These are phyloP conservation scores for Fusarium torulosum DNA, from an alignment of 2,329 filamentous ascomycete species.

Conservation along the genomic window DNA sequence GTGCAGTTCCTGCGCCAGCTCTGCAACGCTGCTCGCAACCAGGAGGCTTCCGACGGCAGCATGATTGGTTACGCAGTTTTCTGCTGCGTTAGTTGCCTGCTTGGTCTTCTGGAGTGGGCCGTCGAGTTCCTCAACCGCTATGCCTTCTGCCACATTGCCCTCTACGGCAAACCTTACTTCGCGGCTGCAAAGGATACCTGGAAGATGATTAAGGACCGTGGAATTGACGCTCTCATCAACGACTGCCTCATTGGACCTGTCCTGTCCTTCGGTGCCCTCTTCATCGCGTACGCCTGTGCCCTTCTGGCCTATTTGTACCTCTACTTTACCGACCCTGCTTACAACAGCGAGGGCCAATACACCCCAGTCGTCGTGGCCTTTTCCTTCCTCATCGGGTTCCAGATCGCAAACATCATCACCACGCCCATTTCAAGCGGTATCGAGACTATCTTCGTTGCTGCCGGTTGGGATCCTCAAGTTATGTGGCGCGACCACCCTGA, in stretches of 20 bases:
- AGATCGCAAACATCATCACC: slow-evolving; percentile 90
- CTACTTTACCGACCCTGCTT: slow-evolving; percentile 81
- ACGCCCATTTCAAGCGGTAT: slow-evolving; percentile 90
- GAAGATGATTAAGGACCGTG: slow-evolving; percentile 91
- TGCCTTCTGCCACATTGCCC: slow-evolving; percentile 90
- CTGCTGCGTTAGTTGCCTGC: slow-evolving; percentile 81
- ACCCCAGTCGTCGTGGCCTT: slow-evolving; percentile 86
- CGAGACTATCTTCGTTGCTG: slow-evolving; percentile 90
- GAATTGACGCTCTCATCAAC: slow-evolving; percentile 90
- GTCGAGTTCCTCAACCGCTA: slow-evolving; percentile 92
- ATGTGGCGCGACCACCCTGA: slow-evolving; percentile 85
- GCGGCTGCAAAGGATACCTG: slow-evolving; percentile 90
- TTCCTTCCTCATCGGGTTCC: slow-evolving; percentile 88
- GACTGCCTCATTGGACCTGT: slow-evolving; percentile 85
- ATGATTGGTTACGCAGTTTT: slow-evolving; percentile 74
- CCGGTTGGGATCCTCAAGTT: slow-evolving; percentile 77
- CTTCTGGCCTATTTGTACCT: slow-evolving; percentile 90
- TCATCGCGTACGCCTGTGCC: slow-evolving; percentile 85
- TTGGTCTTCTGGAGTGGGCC: slow-evolving; percentile 84
- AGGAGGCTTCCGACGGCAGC: slow-evolving; percentile 76
- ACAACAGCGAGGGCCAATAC: slow-evolving; percentile 76
- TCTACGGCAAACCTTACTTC: slow-evolving; percentile 92
- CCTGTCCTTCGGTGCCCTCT: slow-evolving; percentile 81
- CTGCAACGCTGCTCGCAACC: slow-evolving; percentile 78
- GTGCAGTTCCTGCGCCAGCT: slow-evolving; percentile 87